A percentile compares a stretch with the other conserved stretches of the same genome.
These are phyloP conservation scores for Trametes coccinea DNA, from an alignment of 768 basidiomycete species.

Conservation along the genomic window DNA sequence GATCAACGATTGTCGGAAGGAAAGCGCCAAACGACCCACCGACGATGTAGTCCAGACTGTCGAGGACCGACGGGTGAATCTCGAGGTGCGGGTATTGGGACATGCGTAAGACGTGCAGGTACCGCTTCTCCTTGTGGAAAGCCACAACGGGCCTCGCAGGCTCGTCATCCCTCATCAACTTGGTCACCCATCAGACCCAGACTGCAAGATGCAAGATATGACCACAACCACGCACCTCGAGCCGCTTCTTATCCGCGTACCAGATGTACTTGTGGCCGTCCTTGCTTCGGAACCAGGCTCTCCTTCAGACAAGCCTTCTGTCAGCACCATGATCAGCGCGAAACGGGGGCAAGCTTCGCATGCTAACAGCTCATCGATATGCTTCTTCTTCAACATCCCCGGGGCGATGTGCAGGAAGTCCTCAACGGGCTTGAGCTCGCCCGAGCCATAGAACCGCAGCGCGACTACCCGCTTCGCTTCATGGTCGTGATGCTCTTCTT, in stretches of 20 bases:
- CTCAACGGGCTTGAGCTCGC: constrained; percentile 29
- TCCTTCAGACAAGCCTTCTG: constrained; percentile 12
- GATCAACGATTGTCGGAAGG: not conserved
- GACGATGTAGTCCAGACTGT: constrained; percentile 39
- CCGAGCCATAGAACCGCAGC: constrained; percentile 32
- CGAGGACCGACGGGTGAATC: constrained; percentile 33
- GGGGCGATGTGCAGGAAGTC: constrained; percentile 32
- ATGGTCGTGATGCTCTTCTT: constrained; percentile 25
- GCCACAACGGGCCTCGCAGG: constrained; percentile 35
- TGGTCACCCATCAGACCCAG: not conserved
- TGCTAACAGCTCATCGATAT: constrained; percentile 17
- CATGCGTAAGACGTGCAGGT: constrained; percentile 36
- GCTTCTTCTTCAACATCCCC: not conserved
- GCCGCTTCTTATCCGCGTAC: constrained; percentile 21
- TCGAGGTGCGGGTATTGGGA: constrained; percentile 40
- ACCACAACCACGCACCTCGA: constrained; percentile 23
- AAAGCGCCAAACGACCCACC: constrained; percentile 25
- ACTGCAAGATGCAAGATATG: not conserved
- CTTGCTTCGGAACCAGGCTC: constrained; percentile 29
- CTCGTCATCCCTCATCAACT: constrained; percentile 37
- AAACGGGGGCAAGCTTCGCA: not conserved
- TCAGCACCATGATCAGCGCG: constrained; percentile 19
- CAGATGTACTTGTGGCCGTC: constrained; percentile 34
- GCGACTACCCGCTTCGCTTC: constrained; percentile 31
- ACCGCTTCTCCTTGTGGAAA: constrained; percentile 38